phyloP scores from a whole-genome alignment of 2,329 filamentous ascomycete species.

The Talaromyces sp. region DNA sequence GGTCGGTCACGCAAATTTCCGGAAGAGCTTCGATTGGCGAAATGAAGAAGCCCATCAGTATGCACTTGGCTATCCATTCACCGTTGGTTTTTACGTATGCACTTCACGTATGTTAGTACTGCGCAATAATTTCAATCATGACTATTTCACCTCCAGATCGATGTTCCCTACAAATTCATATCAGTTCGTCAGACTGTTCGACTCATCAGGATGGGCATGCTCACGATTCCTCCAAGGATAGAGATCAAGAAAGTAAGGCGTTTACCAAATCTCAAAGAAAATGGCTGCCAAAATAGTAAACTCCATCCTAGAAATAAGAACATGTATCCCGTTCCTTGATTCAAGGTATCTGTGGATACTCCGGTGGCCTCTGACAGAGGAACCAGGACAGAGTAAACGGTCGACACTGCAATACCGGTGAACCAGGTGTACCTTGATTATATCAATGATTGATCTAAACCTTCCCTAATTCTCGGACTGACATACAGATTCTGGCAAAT shows the following conservation, averaged over 20 bases:
- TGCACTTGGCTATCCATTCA: conserved; percentile 40
- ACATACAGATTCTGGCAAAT: conserved; percentile 42
- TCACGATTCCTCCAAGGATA: conserved; percentile 31
- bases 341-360: conserved; percentile 33
- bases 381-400: conserved; percentile 39
- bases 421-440: conserved; percentile 32
- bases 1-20: conserved; percentile 40
- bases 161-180: conserved; percentile 10
- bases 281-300: conserved; percentile 47
- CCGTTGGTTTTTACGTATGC: conserved; percentile 32
- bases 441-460: neutral
- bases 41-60: conserved; percentile 39
- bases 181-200: neutral
- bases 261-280: conserved; percentile 45
- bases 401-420: conserved; percentile 12
- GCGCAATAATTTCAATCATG: conserved; percentile 14
- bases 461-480: neutral
- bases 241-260: conserved; percentile 35
- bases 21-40: conserved; percentile 43
- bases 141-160: conserved; percentile 16
- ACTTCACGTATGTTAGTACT: conserved; percentile 21
- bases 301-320: conserved; percentile 47
- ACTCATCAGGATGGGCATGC: conserved; percentile 9
- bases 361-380: conserved; percentile 37
- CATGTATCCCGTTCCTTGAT: conserved; percentile 39